Evolutionary conservation across 2,329 filamentous ascomycete genomes (phyloP).

Genomic region (Knoxdaviesia proteae): DNA sequence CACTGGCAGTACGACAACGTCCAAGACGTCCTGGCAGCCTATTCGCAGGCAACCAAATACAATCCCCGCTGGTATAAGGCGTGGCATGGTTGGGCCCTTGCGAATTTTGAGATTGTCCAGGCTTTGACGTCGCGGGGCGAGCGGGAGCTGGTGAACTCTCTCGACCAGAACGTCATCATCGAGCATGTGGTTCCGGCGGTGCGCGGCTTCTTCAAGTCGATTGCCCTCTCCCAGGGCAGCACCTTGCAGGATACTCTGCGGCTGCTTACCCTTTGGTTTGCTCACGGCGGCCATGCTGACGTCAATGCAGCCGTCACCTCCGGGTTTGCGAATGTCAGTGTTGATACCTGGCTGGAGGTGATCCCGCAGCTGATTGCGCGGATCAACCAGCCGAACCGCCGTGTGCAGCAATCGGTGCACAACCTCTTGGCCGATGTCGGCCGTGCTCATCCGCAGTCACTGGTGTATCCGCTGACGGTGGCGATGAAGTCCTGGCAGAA

Average conservation of each 20-base stretch:
- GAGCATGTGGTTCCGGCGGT: constrained; percentile 90
- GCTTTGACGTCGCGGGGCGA: constrained; percentile 31
- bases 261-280: constrained; percentile 88
- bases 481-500: constrained; percentile 87
- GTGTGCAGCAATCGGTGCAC: constrained; percentile 79
- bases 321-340: constrained; percentile 75
- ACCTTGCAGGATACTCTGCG: constrained; percentile 90
- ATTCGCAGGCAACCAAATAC: constrained; percentile 78
- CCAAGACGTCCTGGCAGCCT: constrained; percentile 75
- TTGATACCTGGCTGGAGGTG: constrained; percentile 97
- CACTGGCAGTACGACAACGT: constrained; percentile 79
- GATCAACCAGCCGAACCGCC: constrained; percentile 85
- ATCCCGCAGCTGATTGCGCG: constrained; percentile 93
- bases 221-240: constrained; percentile 74
- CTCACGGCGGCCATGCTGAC: constrained; percentile 70
- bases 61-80: constrained; percentile 96
- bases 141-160: constrained; percentile 10
- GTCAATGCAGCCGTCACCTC: constrained; percentile 79
- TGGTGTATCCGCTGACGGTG: constrained; percentile 93
- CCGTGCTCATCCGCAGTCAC: constrained; percentile 78
- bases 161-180: constrained; percentile 48
- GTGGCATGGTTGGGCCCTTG: constrained; percentile 96
- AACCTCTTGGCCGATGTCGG: constrained; percentile 84
- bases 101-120: constrained; percentile 96
- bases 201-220: constrained; percentile 92